These are phyloP conservation scores for Aurantiochytrium sp. DNA, from an alignment of 108 stramenopile species.

Conservation along the genomic window DNA sequence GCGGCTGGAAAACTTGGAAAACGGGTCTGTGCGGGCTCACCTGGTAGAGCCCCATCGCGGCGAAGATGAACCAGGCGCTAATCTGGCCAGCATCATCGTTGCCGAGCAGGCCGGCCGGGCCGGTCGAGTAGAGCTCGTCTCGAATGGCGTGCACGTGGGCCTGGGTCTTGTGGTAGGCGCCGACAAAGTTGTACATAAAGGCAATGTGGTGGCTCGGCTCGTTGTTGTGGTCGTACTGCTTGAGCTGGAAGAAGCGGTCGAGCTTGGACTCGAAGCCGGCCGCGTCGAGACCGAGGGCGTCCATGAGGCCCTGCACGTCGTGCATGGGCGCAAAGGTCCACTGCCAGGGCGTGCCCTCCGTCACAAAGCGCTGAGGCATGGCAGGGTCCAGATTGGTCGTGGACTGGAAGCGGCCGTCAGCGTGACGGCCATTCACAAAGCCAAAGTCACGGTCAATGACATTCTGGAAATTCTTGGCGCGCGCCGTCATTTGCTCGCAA, in stretches of 20 bases:
- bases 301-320: not conserved
- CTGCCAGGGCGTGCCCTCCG: not conserved
- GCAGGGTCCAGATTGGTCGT: not conserved
- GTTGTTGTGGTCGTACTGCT: slow-evolving; percentile 43
- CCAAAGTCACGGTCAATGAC: not conserved
- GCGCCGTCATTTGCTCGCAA: not conserved
- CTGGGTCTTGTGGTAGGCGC: not conserved
- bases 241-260: not conserved
- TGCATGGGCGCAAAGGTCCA: not conserved
- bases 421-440: not conserved
- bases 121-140: not conserved
- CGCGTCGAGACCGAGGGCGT: not conserved
- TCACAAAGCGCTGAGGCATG: not conserved
- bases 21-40: not conserved
- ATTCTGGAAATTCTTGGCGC: not conserved
- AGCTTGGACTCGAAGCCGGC: not conserved
- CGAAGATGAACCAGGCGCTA: slow-evolving; percentile 35
- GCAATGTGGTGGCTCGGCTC: slow-evolving; percentile 38
- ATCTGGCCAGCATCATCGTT: slow-evolving; percentile 41
- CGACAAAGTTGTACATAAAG: not conserved
- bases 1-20: not conserved
- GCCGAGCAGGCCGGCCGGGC: slow-evolving; percentile 5
- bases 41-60: slow-evolving; percentile 24
- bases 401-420: not conserved
- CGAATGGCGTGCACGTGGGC: not conserved